Base-by-base conservation (phyloP, 352 stramenopile species). In the Phytophthora palmivora region DNA sequence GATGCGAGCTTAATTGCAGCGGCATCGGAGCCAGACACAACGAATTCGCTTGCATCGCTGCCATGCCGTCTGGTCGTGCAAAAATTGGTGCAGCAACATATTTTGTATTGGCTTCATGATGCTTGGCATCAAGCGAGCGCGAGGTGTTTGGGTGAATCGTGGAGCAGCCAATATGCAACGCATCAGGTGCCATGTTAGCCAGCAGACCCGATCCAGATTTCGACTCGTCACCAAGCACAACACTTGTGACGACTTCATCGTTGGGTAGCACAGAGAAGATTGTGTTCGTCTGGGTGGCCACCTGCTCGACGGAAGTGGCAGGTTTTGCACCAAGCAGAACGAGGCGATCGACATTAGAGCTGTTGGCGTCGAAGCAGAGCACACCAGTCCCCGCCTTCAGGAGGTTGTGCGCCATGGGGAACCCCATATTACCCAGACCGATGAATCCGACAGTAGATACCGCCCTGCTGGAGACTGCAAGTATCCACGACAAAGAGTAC, bases 381-480 rank as follows among this genome's bases (percentile, higher is more conserved):
- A 84, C 57, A 22, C 84, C 63, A 30, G 76, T 63, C 19, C 71
- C 82, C 12, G 74, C 87, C 50, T 91, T 83, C 24, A 97, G 53
- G 32, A 96, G 63, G 72, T 98, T 97, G 52, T 82, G 70, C 32
- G 86, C 84, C 94, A 98, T 98, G 11, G 87, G 90, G 41, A 88
- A 70, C 0, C 92, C 92, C 91, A 98, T 98, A 64, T 98, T 97
- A 21, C 94, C 94, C 10, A 98, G 73, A 6, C 94, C 92, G 24
- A 98, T 83, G 72, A 98, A 97, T 18, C 89, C 92, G 16, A 97
- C 57, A 10, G n/a, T n/a, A n/a, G 58, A 33, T 11, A 37, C 47
- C 39, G 50, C 33, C 12, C 9, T 10, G n/a, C 32, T 54, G n/a
- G 58, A 42, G 39, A 33, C 56, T 59, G 16, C 41, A 16, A 4